Percentiles rank a stretch among this genome's conserved stretches.
These are phyloP conservation scores for Xylariaceae sp. DNA, from an alignment of 2,329 filamentous ascomycete species.

Conservation along the genomic window DNA sequence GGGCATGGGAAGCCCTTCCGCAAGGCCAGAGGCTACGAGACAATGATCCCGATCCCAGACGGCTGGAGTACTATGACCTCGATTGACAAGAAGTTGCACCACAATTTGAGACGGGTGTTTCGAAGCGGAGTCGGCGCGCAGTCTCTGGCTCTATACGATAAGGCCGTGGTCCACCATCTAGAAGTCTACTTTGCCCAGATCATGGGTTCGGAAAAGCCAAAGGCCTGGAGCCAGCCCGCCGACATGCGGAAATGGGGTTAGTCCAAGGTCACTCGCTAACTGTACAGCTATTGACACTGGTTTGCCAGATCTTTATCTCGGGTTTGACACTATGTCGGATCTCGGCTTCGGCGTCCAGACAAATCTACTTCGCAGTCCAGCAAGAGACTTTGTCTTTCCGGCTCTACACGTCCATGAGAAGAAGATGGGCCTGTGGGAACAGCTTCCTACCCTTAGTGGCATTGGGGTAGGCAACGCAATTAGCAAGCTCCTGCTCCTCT, in stretches of 20 bases:
- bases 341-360: background rate
- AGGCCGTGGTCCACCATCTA: background rate
- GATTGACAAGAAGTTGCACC: background rate
- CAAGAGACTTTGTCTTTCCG: background rate
- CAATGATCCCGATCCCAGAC: background rate
- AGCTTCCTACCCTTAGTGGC: background rate
- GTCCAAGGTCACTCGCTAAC: background rate
- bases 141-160: background rate
- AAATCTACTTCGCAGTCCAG: background rate
- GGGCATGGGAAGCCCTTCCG: background rate
- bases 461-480: background rate
- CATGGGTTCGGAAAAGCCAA: background rate
- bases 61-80: background rate
- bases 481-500: background rate
- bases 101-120: background rate
- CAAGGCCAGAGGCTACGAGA: background rate
- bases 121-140: background rate
- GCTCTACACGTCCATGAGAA: background rate
- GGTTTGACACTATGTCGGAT: background rate
- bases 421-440: background rate
- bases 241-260: background rate
- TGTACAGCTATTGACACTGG: background rate
- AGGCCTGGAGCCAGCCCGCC: background rate
- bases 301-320: background rate
- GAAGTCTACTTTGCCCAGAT: background rate